Percentiles rank a stretch among this genome's conserved stretches.
These are phyloP conservation scores for Lactuca sativa DNA, from an alignment of 129 eudicot species.

Conservation along the genomic window DNA sequence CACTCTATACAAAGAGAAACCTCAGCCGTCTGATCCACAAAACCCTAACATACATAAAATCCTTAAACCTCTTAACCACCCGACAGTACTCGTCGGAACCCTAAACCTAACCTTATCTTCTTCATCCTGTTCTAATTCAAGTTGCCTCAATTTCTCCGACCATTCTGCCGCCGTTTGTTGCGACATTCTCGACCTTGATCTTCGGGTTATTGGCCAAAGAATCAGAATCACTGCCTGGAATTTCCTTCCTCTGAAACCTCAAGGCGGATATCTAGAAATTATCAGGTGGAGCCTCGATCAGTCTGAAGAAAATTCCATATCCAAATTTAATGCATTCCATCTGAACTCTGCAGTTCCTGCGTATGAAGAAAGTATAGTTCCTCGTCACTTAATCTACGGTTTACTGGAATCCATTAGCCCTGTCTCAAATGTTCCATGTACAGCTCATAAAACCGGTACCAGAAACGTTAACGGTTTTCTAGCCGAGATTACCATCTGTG, in stretches of 20 bases:
- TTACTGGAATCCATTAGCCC: slow-evolving; percentile 66
- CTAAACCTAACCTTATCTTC: slow-evolving; percentile 48
- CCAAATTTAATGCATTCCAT: slow-evolving; percentile 32
- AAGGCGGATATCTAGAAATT: slow-evolving; percentile 63
- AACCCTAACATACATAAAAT: slow-evolving; percentile 35
- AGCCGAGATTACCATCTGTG: slow-evolving; percentile 54
- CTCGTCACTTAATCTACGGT: slow-evolving; percentile 39
- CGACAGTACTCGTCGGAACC: slow-evolving; percentile 57
- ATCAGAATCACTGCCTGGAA: slow-evolving; percentile 69
- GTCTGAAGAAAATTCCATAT: slow-evolving; percentile 5
- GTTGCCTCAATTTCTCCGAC: slow-evolving; percentile 65
- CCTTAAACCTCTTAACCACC: slow-evolving; percentile 55
- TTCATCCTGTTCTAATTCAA: slow-evolving; percentile 10
- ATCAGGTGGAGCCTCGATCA: slow-evolving; percentile 52
- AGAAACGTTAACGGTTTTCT: slow-evolving; percentile 56
- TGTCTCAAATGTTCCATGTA: slow-evolving; percentile 65
- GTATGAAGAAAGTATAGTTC: slow-evolving; percentile 14
- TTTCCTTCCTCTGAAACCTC: slow-evolving; percentile 60
- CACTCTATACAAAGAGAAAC: background rate
- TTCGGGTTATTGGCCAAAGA: slow-evolving; percentile 41
- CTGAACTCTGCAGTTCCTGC: slow-evolving; percentile 18
- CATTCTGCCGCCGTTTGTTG: slow-evolving; percentile 54
- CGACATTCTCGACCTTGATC: slow-evolving; percentile 56
- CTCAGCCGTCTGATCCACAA: slow-evolving; percentile 7
- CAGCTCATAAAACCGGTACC: slow-evolving; percentile 13